Percentiles rank a stretch among this genome's conserved stretches.
These are phyloP conservation scores for Cystoisospora suis DNA, from an alignment of 169 alveolate species.

Conservation along the genomic window DNA sequence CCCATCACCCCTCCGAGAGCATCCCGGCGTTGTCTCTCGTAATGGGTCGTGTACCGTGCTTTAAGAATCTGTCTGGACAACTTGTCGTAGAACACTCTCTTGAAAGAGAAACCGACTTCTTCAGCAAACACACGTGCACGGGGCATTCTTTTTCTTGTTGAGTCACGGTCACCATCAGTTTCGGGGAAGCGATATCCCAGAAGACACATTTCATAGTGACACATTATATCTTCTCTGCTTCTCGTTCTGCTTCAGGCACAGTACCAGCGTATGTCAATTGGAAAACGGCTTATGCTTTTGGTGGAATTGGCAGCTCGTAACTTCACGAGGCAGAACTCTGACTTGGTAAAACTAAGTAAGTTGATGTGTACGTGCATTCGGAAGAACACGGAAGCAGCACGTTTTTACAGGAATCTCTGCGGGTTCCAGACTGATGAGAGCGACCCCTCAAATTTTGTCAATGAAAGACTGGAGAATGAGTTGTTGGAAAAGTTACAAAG, in stretches of 20 bases:
- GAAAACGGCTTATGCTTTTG: constrained; percentile 41
- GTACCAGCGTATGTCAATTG: constrained; percentile 35
- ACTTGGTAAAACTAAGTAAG: not conserved
- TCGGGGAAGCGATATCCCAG: no score
- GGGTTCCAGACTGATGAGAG: not conserved
- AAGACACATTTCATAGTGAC: not conserved
- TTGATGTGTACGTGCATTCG: constrained; percentile 17
- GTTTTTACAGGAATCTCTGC: constrained; percentile 32
- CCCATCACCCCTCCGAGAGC: no score
- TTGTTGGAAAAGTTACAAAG: not conserved
- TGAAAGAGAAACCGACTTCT: no score
- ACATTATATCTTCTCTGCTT: not conserved
- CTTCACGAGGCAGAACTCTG: not conserved
- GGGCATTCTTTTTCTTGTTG: no score
- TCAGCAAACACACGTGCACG: no score
- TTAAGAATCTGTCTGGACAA: no score
- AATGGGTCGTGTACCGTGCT: no score
- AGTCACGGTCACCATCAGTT: no score
- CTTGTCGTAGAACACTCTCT: no score
- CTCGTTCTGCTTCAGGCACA: not conserved
- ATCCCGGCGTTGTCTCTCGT: no score
- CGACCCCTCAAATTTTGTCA: constrained; percentile 15
- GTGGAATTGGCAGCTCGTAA: constrained; percentile 22
- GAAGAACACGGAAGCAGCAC: not conserved
- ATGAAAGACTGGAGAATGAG: not conserved